Conservation (phyloP, 2,329 filamentous ascomycete genomes). For the Decorospora gaudefroyi region DNA sequence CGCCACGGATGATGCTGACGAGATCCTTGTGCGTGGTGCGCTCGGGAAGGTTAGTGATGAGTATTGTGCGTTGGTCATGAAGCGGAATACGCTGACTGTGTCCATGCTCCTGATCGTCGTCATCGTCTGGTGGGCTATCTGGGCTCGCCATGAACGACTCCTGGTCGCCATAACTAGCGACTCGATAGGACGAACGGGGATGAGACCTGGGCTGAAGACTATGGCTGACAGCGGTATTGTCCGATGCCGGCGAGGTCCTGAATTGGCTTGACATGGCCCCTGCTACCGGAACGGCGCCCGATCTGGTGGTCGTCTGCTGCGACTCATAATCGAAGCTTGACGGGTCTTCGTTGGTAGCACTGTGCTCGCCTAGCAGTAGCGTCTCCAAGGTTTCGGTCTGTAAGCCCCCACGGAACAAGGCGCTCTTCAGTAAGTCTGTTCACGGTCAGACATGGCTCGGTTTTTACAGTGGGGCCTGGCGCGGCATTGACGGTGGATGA, state of each 20-base stretch:
- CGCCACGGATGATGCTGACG: slow-evolving; percentile 67
- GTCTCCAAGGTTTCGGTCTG: slow-evolving; percentile 56
- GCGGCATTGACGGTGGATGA: not conserved
- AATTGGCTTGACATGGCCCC: slow-evolving; percentile 9
- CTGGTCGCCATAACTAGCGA: slow-evolving; percentile 24
- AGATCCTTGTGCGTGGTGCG: slow-evolving; percentile 69
- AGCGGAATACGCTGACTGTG: slow-evolving; percentile 23
- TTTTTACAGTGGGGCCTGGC: not conserved
- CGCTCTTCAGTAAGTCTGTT: slow-evolving; percentile 52
- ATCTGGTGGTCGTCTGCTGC: slow-evolving; percentile 18
- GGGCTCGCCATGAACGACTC: slow-evolving; percentile 22
- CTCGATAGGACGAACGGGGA: slow-evolving; percentile 18
- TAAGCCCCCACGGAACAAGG: slow-evolving; percentile 57
- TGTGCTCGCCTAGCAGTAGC: slow-evolving; percentile 45
- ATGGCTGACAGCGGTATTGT: slow-evolving; percentile 28
- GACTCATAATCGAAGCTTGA: slow-evolving; percentile 21
- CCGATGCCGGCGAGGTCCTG: slow-evolving; percentile 19
- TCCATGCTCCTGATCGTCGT: slow-evolving; percentile 7
- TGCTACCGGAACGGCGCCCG: slow-evolving; percentile 15
- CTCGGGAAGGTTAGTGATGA: slow-evolving; percentile 65
- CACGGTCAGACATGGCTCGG: slow-evolving; percentile 6
- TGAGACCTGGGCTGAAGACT: slow-evolving; percentile 19
- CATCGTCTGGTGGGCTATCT: slow-evolving; percentile 13
- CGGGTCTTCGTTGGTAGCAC: slow-evolving; percentile 19
- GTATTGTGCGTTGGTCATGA: slow-evolving; percentile 61